Conservation (phyloP, 805 yeast species). For the Pichia scutulata region DNA sequence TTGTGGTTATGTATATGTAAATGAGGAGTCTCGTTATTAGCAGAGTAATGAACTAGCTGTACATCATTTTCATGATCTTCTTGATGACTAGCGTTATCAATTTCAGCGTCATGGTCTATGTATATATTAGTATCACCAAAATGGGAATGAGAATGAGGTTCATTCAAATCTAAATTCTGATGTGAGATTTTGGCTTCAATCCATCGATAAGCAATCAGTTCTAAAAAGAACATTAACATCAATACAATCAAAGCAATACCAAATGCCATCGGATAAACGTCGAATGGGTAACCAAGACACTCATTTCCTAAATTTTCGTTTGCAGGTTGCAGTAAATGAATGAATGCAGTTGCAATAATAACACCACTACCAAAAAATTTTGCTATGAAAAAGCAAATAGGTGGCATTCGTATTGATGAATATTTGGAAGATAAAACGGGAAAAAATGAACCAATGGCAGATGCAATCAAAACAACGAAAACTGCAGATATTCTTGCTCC, state of each 20-base stretch:
- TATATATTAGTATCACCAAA: slow-evolving; percentile 37
- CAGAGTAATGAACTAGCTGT: background rate
- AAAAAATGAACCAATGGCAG: slow-evolving; percentile 52
- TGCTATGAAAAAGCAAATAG: slow-evolving; percentile 57
- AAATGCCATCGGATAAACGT: slow-evolving; percentile 46
- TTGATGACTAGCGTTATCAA: background rate
- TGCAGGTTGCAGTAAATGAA: slow-evolving; percentile 69
- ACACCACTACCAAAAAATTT: slow-evolving; percentile 82
- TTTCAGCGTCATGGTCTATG: slow-evolving; percentile 4
- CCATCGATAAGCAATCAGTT: slow-evolving; percentile 40
- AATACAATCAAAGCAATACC: slow-evolving; percentile 45
- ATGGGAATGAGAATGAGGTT: slow-evolving; percentile 44
- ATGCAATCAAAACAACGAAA: slow-evolving; percentile 53
- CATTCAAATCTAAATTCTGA: slow-evolving; percentile 16
- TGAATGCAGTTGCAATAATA: slow-evolving; percentile 73
- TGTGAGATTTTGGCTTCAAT: slow-evolving; percentile 30
- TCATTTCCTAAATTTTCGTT: slow-evolving; percentile 44
- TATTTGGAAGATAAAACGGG: slow-evolving; percentile 55
- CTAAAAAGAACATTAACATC: slow-evolving; percentile 45
- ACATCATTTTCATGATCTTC: background rate
- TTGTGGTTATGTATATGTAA: background rate
- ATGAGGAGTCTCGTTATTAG: background rate
- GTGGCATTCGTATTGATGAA: slow-evolving; percentile 51
- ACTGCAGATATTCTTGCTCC: slow-evolving; percentile 49
- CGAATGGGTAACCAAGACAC: slow-evolving; percentile 58